Evolutionary conservation across 2,329 filamentous ascomycete species (phyloP), one percentile per base, ranked within the genome.

Genomic region (Colletotrichum godetiae): DNA sequence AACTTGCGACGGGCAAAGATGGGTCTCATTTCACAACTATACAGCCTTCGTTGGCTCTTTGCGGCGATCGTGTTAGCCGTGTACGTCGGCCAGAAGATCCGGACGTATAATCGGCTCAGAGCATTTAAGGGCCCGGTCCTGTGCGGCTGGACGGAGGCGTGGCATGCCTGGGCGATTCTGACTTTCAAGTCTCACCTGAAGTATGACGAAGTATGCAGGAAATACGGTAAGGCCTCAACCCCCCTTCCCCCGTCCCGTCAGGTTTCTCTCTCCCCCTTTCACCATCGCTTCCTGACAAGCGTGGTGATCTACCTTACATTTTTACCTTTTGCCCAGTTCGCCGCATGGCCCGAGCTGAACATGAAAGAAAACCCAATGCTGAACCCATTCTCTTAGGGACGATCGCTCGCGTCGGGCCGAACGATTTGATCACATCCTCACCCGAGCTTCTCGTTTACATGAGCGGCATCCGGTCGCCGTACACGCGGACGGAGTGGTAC

Each of bases 341-440:
- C 42, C 2, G 3, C 42, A n/a, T 31, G 33, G 37, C 59, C 24
- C 22, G 35, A 6, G 19, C 6, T n/a, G 22, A 15, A 4, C 19
- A 12, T 10, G 46, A n/a, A 19, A 1, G 19, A 49, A 42, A 42
- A 15, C 15, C 37, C 37, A 42, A 42, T 42, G 37, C 37, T 42
- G 13, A 42, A 42, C 37, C 42, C 5, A 31, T 13, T 15, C 10
- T 13, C 27, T 7, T 12, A 78, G 82, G 82, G 1, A 75, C 79
- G 3, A 79, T 86, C 19, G 81, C 82, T 1, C 82, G 85, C 5
- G 81, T 86, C 52, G 84, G 84, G 0, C 84, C 85, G 5, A 84
- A 85, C 52, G 79, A 84, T 22, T 74, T 86, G 1, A 73, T 83
- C 2, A 85, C 82, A 0, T 78, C 79, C 19, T 85, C 86, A 59